Base-by-base conservation (phyloP, 2,329 filamentous ascomycete genomes). In the Erysiphe neolycopersici region DNA sequence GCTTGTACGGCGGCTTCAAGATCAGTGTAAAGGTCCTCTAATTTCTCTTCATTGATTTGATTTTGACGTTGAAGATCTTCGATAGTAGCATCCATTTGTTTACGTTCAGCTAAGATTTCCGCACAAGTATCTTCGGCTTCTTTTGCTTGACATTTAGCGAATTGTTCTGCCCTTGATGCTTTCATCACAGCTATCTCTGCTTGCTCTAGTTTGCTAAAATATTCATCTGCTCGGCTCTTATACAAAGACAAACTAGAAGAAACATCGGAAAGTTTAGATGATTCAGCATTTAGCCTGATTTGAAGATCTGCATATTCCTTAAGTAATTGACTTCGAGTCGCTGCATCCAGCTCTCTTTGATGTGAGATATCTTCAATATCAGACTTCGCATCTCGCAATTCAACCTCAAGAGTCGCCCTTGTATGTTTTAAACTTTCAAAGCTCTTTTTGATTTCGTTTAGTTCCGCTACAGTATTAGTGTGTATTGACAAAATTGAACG, bases 141-240 rank as follows among this genome's bases (percentile, higher is more conserved):
- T 54, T 74, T 77, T 10, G 82, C 80, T 57, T 94, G 87, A 0
- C 79, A 68, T 60, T 82, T 91, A 45, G 87, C 87, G 58, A 95
- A 94, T 53, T 93, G 83, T 60, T 95, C 87, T 0, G 89, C 87
- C 19, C 87, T 73, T 47, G 71, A 78, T 14, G 87, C 87, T 59
- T 94, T 94, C 49, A 98, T 70, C 16, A 95, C 85, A 0, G 85
- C 76, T 50, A 95, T 91, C 59, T 98, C 87, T 14, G 89, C 89
- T 57, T 95, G 87, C 59, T 98, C 87, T 17, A 98, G 72, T 61
- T 93, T 94, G 64, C 75, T 80, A 61, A 94, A 98, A 60, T 98
- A 95, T 57, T 95, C 87, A 55, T 95, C 84, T 4, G 87, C 80
- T 38, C 87, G 76, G 49, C 73, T 75, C 68, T 92, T 94, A 67